phyloP scores from a whole-genome alignment of 2,329 filamentous ascomycete species.

The Biscogniauxia sp. region DNA sequence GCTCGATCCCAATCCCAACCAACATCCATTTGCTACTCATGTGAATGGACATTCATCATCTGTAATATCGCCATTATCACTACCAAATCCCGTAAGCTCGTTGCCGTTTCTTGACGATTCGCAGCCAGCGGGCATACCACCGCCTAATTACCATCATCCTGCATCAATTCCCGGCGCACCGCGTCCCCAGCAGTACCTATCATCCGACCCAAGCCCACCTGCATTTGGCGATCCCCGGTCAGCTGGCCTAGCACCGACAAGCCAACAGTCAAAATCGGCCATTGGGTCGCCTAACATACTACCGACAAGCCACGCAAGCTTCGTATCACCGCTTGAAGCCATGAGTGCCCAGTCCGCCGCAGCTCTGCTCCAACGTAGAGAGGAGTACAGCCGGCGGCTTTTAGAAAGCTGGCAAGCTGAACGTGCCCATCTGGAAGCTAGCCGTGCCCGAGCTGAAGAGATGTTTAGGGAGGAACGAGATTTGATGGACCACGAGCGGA shows the following conservation, averaged over 20 bases:
- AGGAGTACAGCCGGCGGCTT: slow-evolving; percentile 28
- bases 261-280: slow-evolving; percentile 13
- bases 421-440: slow-evolving; percentile 52
- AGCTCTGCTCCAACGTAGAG: slow-evolving; percentile 25
- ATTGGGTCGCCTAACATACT: slow-evolving; percentile 23
- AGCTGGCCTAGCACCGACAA: slow-evolving; percentile 33
- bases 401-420: slow-evolving; percentile 54
- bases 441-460: slow-evolving; percentile 51
- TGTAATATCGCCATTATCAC: slow-evolving; percentile 40
- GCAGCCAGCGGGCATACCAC: slow-evolving; percentile 18
- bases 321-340: slow-evolving; percentile 21
- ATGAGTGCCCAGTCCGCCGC: slow-evolving; percentile 20
- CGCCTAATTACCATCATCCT: slow-evolving; percentile 22
- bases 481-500: slow-evolving; percentile 51
- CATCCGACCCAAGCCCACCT: slow-evolving; percentile 24
- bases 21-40: slow-evolving; percentile 24
- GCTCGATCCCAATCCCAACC: slow-evolving; percentile 33
- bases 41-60: slow-evolving; percentile 33
- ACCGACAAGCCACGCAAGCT: slow-evolving; percentile 12
- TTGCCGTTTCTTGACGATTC: slow-evolving; percentile 37
- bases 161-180: slow-evolving; percentile 21
- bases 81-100: slow-evolving; percentile 36
- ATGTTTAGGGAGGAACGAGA: slow-evolving; percentile 54
- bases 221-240: slow-evolving; percentile 25
- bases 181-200: slow-evolving; percentile 24